Evolutionary conservation across 2,329 filamentous ascomycete species (phyloP), one percentile per base, ranked within the genome.

Genomic region (Emmonsia crescens): DNA sequence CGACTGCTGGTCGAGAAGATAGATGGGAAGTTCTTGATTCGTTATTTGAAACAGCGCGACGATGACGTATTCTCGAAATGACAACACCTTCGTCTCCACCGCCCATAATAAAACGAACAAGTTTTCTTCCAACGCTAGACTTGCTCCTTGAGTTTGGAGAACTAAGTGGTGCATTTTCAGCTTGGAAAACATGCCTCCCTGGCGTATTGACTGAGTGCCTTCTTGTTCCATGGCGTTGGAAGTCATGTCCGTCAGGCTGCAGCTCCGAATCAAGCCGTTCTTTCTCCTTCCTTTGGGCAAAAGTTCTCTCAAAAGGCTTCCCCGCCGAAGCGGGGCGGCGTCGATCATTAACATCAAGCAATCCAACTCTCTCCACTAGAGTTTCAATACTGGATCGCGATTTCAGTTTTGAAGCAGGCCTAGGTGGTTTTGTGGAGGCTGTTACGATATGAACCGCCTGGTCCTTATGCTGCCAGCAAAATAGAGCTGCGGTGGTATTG

Each of bases 401-500:
- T 67, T 86, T 82, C 60, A 87, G 74, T 3, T 86, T 83, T 6
- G 84, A 80, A 78, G 78, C 1, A 79, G 77, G 64, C 76, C 80
- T 21, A 79, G 79, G 52, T 72, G 73, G 1, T 79, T 72, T 9
- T 80, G 79, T 62, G 73, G 69, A 40, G 8, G 21, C 19, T 33
- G 40, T 10, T 12, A 36, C 42, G 14, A 38, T 46, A 27, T 46
- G 72, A 71, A 61, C 68, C 2, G 90, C 90, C 74, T 99, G 94
- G 62, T 94, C 90, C 72, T 89, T 92, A 78, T 99, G 94, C 73
- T 96, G 91, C 88, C 89, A 96, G 79, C 93, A 97, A 76, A 91
- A 96, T 57, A 87, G 82, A 16, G 68, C 64, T 1, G 72, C 60
- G 65, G 73, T 62, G 57, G 68, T 67, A 58, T 72, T 66, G 62